Conservation (phyloP, 768 basidiomycete genomes). For the Lyophyllum semitale region DNA sequence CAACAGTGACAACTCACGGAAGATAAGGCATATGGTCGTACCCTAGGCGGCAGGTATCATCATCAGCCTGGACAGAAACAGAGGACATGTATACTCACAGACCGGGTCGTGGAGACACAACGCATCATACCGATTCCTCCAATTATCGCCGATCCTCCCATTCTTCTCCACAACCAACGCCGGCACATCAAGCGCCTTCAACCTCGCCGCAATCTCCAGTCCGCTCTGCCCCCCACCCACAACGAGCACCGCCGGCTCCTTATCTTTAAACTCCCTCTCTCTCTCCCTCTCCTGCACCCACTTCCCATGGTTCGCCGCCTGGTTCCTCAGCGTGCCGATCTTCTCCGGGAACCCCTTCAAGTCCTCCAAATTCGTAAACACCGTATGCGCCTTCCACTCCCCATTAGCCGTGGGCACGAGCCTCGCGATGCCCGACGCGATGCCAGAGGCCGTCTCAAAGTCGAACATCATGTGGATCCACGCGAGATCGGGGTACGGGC, state of each 20-base stretch:
- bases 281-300: conserved; percentile 51
- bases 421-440: conserved; percentile 53
- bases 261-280: conserved; percentile 47
- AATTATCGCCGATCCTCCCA: conserved; percentile 59
- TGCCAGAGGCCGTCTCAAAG: conserved; percentile 54
- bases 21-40: conserved; percentile 63
- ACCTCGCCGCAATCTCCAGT: conserved; percentile 59
- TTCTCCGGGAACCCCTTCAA: conserved; percentile 55
- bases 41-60: conserved; percentile 33
- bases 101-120: conserved; percentile 69
- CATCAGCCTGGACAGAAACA: neutral
- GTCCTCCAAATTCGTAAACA: conserved; percentile 61
- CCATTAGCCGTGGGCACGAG: conserved; percentile 47
- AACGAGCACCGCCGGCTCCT: conserved; percentile 48
- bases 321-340: conserved; percentile 45
- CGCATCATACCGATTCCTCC: conserved; percentile 68
- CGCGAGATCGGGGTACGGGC: conserved; percentile 50
- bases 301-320: conserved; percentile 47
- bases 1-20: conserved; percentile 39
- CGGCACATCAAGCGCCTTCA: conserved; percentile 51
- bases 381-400: conserved; percentile 60
- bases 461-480: conserved; percentile 61
- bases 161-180: conserved; percentile 66
- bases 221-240: conserved; percentile 72
- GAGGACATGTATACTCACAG: conserved; percentile 42